Conservation (phyloP, 2,329 filamentous ascomycete genomes). For the Aspergillus phoenicis region DNA sequence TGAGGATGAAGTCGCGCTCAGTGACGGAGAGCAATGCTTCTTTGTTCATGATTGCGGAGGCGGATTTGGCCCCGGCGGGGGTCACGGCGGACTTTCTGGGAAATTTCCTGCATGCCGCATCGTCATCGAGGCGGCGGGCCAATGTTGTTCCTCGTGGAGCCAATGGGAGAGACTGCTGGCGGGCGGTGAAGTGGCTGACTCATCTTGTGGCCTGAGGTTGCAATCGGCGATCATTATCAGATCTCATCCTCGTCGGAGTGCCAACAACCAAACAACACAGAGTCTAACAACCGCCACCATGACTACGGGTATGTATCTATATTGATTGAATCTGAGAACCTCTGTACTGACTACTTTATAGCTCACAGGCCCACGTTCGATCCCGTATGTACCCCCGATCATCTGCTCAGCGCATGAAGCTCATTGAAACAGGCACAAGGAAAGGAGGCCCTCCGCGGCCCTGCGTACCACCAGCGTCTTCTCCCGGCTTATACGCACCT, state of each 20-base stretch:
- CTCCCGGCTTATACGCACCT: constrained; percentile 91
- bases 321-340: background rate
- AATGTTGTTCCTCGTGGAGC: constrained; percentile 12
- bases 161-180: constrained; percentile 2
- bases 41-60: constrained; percentile 70
- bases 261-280: constrained; percentile 8
- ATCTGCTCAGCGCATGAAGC: constrained; percentile 27
- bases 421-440: constrained; percentile 68
- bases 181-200: constrained; percentile 19
- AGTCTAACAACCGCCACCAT: constrained; percentile 29
- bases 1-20: constrained; percentile 81
- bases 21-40: constrained; percentile 88
- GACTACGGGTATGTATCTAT: constrained; percentile 43
- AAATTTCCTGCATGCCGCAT: constrained; percentile 25
- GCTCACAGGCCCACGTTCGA: constrained; percentile 92
- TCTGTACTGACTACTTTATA: constrained; percentile 38
- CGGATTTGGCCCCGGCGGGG: constrained; percentile 29
- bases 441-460: constrained; percentile 90
- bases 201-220: constrained; percentile 18
- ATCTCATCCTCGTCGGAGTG: constrained; percentile 6
- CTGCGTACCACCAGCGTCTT: constrained; percentile 93
- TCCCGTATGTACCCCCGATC: constrained; percentile 61
- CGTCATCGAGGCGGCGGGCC: constrained; percentile 21
- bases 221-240: constrained; percentile 4
- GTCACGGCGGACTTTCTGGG: constrained; percentile 19